Evolutionary conservation across 2,329 filamentous ascomycete genomes (phyloP).

Genomic region (Lecanicillium sp.): DNA sequence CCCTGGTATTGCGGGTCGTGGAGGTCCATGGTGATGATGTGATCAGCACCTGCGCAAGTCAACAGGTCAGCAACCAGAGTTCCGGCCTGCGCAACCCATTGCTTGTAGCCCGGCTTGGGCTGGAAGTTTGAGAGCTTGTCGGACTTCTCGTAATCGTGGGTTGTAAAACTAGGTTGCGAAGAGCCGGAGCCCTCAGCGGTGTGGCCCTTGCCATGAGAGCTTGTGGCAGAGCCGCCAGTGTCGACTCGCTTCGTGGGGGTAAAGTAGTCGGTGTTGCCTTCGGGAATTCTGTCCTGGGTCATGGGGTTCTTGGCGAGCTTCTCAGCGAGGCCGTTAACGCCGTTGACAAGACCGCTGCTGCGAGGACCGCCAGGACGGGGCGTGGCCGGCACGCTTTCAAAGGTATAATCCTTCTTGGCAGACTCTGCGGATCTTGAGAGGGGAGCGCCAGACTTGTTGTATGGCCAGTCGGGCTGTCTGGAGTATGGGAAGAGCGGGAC

Average conservation of each 20-base stretch:
- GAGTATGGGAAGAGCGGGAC: conserved; percentile 96
- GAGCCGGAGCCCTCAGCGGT: conserved; percentile 30
- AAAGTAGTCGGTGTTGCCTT: conserved; percentile 23
- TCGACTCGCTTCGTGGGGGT: conserved; percentile 25
- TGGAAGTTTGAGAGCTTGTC: conserved; percentile 52
- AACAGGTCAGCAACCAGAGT: conserved; percentile 90
- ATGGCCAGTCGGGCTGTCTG: conserved; percentile 89
- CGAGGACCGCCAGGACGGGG: conserved; percentile 66
- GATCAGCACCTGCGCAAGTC: conserved; percentile 91
- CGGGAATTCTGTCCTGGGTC: conserved; percentile 31
- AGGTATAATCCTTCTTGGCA: conserved; percentile 63
- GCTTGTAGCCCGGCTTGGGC: conserved; percentile 88
- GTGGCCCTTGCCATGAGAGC: conserved; percentile 27
- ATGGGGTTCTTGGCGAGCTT: conserved; percentile 62
- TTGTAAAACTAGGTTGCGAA: conserved; percentile 46
- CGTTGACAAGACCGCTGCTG: conserved; percentile 58
- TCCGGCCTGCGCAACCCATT: conserved; percentile 97
- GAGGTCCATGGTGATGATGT: conserved; percentile 96
- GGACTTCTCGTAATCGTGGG: conserved; percentile 58
- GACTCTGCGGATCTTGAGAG: conserved; percentile 59
- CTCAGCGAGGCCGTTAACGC: conserved; percentile 61
- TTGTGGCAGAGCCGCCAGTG: conserved; percentile 22
- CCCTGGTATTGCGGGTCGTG: conserved; percentile 96
- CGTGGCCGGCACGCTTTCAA: conserved; percentile 85
- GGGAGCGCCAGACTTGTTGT: conserved; percentile 90